Conservation (phyloP, 2,329 filamentous ascomycete species). For the Verticillium tricorpus region DNA sequence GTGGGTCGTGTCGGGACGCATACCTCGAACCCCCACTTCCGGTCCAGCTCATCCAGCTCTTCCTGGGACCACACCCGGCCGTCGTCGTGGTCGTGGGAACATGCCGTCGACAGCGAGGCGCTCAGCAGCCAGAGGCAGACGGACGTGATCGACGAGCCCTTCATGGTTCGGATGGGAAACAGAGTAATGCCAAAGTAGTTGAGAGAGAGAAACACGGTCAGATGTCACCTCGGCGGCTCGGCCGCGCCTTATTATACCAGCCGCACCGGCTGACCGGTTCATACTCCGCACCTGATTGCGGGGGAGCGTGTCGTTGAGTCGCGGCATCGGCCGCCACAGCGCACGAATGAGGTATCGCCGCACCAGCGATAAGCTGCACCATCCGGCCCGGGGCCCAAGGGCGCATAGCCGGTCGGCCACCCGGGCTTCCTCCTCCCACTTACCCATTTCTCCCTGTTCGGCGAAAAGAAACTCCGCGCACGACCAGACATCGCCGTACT, state of each 20-base stretch:
- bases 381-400: neutral
- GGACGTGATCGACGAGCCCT: constrained; percentile 5
- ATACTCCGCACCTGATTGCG: neutral
- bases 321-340: neutral
- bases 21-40: constrained; percentile 55
- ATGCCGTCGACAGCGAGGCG: constrained; percentile 22
- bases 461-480: no score
- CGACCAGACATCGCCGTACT: no score
- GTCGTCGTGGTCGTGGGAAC: constrained; percentile 27
- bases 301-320: neutral
- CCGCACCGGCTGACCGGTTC: neutral
- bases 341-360: neutral
- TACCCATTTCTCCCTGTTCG: no score
- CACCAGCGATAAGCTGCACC: neutral
- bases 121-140: constrained; percentile 6
- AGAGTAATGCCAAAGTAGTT: neutral
- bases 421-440: neutral
- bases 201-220: neutral
- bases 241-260: neutral
- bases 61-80: constrained; percentile 44
- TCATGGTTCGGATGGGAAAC: constrained; percentile 4
- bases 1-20: neutral
- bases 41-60: constrained; percentile 46
- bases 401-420: neutral
- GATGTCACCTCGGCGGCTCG: neutral